Percentiles rank a stretch among this genome's conserved stretches.
phyloP scores from a whole-genome alignment of 2,329 filamentous ascomycete species.

The Pseudogymnoascus sp. region DNA sequence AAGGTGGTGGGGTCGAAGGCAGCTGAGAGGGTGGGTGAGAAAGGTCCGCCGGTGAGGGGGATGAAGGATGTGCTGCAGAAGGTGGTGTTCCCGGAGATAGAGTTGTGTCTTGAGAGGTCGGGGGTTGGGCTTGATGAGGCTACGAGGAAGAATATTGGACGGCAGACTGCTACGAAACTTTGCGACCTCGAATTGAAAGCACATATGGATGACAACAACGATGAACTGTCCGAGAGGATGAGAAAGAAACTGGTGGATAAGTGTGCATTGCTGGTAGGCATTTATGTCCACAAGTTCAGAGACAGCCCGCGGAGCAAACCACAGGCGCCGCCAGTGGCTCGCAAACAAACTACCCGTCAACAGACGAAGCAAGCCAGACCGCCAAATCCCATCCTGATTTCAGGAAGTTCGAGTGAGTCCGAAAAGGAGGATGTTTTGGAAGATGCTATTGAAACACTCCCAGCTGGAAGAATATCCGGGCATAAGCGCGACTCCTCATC shows the following conservation, averaged over 20 bases:
- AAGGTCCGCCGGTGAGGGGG: neutral
- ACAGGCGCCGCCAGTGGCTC: neutral
- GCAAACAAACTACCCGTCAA: neutral
- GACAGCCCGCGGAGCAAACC: neutral
- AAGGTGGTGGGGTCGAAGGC: neutral
- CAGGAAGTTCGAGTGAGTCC: neutral
- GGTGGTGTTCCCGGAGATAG: neutral
- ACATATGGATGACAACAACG: neutral
- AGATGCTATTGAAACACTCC: neutral
- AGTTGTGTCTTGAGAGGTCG: neutral
- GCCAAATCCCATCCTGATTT: neutral
- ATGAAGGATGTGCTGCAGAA: neutral
- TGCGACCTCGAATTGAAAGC: neutral
- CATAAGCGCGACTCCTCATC: neutral
- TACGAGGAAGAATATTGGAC: neutral
- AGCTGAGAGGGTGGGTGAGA: too few relatives aligned
- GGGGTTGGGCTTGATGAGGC: neutral
- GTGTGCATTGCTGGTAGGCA: neutral
- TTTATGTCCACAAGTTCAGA: neutral
- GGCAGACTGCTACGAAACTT: neutral
- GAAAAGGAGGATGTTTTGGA: neutral
- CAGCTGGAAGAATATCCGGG: neutral
- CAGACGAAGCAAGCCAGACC: neutral
- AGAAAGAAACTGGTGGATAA: neutral
- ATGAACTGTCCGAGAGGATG: neutral